Evolutionary conservation across 805 yeast species (phyloP), one percentile per base, ranked within the genome.

Genomic region (Torulaspora maleeae): DNA sequence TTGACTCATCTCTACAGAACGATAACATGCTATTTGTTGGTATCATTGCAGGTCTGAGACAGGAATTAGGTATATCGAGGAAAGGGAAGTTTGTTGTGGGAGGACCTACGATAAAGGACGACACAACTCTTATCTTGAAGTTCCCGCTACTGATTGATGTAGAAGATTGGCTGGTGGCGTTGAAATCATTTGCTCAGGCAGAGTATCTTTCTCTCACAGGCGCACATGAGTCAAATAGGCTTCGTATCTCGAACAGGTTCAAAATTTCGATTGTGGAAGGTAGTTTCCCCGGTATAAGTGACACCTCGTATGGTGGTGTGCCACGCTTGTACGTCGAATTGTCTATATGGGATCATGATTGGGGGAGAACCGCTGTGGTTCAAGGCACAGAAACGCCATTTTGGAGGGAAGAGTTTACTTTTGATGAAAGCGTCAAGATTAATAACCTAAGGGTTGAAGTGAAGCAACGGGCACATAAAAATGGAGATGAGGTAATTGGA

Each of bases 371-470:
- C 0, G 82, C 89, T 2, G 70, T 78, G 5, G 82, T 82, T 0
- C 67, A 71, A 29, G 68, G 75, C 37, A 46, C 63, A 2, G 52
- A 62, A 0, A 73, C 74, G 44, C 90, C 95, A 1, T 86, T 86
- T 59, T 90, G 96, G 93, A 79, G 89, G 58, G 96, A 90, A 57
- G 78, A 73, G 36, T 84, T 86, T 58, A 67, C 74, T 1, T 67
- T 84, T n/a, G 78, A 80, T 41, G 67, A 82, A 34, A 83, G 86
- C 8, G 43, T 68, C 5, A 49, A 73, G 36, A 78, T 80, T 2
- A 77, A 73, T 56, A 72, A 70, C 59, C 70, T 79, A 52, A 77
- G 70, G 51, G 72, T 78, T 12, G 64, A 70, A 38, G 69, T 78
- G 45, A 80, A 69, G 55, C 59, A 57, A 37, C 63, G 59, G 4